Evolutionary conservation across 1,284 basidiomycete genomes (phyloP).

Genomic region (Phellinidium pouzarii): DNA sequence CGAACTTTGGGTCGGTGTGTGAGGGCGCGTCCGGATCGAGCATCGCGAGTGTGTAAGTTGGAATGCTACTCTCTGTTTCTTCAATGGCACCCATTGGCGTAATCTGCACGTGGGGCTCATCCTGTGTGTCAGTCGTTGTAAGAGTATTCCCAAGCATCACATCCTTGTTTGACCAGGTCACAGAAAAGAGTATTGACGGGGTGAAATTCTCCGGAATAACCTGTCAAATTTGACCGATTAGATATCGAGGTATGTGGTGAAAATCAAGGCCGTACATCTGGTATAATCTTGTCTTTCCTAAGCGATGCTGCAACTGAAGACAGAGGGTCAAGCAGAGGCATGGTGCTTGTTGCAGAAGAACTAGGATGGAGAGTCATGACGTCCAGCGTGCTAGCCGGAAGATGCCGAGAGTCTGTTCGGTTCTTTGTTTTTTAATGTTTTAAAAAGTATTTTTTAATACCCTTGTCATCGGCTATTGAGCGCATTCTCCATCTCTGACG

Average conservation of each 20-base stretch:
- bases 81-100: conserved; percentile 35
- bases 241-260: neutral
- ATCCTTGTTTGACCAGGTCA: conserved; percentile 44
- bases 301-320: conserved; percentile 35
- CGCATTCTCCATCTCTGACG: too few relatives aligned
- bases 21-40: conserved; percentile 66
- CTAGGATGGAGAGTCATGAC: neutral
- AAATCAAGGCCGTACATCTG: conserved; percentile 30
- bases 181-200: conserved; percentile 47
- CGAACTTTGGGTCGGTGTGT: conserved; percentile 44
- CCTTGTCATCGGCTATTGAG: too few relatives aligned
- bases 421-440: too few relatives aligned
- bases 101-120: conserved; percentile 48
- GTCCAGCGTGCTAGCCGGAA: too few relatives aligned
- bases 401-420: too few relatives aligned
- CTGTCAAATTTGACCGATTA: conserved; percentile 1
- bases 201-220: conserved; percentile 43
- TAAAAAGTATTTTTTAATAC: too few relatives aligned
- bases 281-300: conserved; percentile 41
- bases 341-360: conserved; percentile 2
- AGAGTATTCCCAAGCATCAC: conserved; percentile 46
- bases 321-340: conserved; percentile 33
- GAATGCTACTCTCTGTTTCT: conserved; percentile 23
- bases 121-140: conserved; percentile 37
- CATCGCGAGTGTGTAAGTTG: conserved; percentile 56